Base-by-base conservation (phyloP, 2,329 filamentous ascomycete species). In the Alternaria arbusti region DNA sequence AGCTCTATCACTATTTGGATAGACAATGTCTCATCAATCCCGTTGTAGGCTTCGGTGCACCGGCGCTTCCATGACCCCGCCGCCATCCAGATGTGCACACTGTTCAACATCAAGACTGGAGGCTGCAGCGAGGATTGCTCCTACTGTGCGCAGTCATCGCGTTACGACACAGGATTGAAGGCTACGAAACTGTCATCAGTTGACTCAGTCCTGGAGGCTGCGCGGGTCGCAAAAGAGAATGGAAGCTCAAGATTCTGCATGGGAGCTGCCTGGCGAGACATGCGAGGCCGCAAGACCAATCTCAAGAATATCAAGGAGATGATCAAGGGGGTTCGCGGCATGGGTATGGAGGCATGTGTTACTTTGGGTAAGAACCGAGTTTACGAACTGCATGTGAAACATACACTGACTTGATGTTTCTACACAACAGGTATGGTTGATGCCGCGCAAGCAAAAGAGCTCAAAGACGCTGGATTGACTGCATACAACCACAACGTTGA, bases 61-160 rank as follows among this genome's bases (percentile, higher is more conserved):
- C 90, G 93, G 49, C 90, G 91, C 72, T 96, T 96, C 84, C 94
- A 97, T 82, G 87, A 92, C 75, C 92, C 94, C 7, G 86, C 89
- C 50, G 90, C 92, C 26, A 92, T 97, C 67, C 94, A 97, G 81
- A 91, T 97, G 81, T 97, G 94, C 84, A 97, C 94, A 0, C 85
- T 97, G 62, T 96, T 97, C 92, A 97, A 96, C 85, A 97, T 97
- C 84, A 97, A 97, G 79, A 96, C 93, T 9, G 94, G 94, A 58
- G 94, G 94, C 51, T 97, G 94, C 82, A 93, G 89, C 71, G 94
- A 97, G 80, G 94, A 97, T 81, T 97, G 94, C 83, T 93, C 91
- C 23, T 97, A 97, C 87, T 97, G 93, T 80, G 92, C 93, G 3
- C 93, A 97, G 81, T 94, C 93, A 5, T 93, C 92, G 6, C 90